Conservation (phyloP, 2,329 filamentous ascomycete genomes). For the Colletotrichum sublineola region DNA sequence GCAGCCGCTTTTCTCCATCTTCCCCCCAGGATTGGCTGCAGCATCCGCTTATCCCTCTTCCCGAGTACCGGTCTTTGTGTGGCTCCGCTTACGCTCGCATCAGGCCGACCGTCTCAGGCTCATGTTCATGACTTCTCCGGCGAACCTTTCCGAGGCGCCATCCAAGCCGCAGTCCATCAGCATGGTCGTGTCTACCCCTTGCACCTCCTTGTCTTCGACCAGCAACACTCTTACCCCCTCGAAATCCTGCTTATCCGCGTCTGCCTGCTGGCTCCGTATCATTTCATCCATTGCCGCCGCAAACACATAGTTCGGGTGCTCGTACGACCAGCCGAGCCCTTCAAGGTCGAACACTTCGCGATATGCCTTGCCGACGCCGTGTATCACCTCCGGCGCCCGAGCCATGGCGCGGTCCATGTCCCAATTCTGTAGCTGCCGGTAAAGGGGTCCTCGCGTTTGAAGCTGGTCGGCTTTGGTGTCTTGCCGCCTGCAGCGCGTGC, state of each 20-base stretch:
- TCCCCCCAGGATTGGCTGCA: neutral
- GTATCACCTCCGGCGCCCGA: slow-evolving; percentile 48
- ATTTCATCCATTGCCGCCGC: slow-evolving; percentile 48
- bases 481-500: slow-evolving; percentile 43
- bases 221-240: slow-evolving; percentile 47
- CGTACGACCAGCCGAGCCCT: slow-evolving; percentile 48
- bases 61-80: neutral
- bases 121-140: slow-evolving; percentile 2
- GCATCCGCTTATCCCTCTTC: slow-evolving; percentile 1
- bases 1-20: neutral
- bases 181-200: slow-evolving; percentile 31
- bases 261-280: slow-evolving; percentile 49
- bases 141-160: neutral
- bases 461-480: slow-evolving; percentile 39
- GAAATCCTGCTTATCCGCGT: slow-evolving; percentile 43
- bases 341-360: slow-evolving; percentile 51
- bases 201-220: slow-evolving; percentile 45
- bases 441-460: slow-evolving; percentile 43
- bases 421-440: slow-evolving; percentile 44
- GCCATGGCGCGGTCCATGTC: slow-evolving; percentile 39
- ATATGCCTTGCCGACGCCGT: slow-evolving; percentile 49
- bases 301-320: slow-evolving; percentile 50
- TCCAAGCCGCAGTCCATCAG: slow-evolving; percentile 32
- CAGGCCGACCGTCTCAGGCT: slow-evolving; percentile 18
- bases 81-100: neutral